phyloP scores from a whole-genome alignment of 2,329 filamentous ascomycete genomes.

The Penicillium sp. region DNA sequence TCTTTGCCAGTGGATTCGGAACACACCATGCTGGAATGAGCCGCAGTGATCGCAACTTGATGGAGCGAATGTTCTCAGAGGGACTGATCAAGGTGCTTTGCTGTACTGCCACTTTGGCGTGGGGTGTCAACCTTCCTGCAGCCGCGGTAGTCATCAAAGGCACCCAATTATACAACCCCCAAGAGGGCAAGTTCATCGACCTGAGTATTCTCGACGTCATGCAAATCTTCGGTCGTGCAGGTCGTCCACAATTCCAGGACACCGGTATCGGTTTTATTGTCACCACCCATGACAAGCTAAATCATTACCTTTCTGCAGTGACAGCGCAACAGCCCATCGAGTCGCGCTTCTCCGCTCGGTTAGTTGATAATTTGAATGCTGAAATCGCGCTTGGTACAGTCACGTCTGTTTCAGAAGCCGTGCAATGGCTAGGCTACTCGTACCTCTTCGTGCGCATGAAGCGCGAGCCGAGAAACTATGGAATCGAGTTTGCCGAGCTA shows the following conservation, averaged over 20 bases:
- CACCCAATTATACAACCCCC: conserved; percentile 92
- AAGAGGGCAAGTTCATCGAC: conserved; percentile 95
- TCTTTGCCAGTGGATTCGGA: conserved; percentile 85
- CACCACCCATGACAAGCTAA: conserved; percentile 87
- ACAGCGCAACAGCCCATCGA: conserved; percentile 97
- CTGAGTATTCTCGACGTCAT: conserved; percentile 93
- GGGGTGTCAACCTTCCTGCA: conserved; percentile 97
- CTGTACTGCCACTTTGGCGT: conserved; percentile 95
- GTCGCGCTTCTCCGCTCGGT: conserved; percentile 86
- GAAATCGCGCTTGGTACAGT: conserved; percentile 93
- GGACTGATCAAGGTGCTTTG: conserved; percentile 96
- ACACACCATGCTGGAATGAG: conserved; percentile 98
- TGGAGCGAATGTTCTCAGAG: conserved; percentile 85
- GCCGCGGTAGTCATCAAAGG: conserved; percentile 98
- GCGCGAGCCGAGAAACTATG: conserved; percentile 83
- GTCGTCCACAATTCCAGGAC: conserved; percentile 95
- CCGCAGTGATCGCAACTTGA: conserved; percentile 87
- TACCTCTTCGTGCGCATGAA: conserved; percentile 97
- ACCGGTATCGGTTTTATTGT: conserved; percentile 98
- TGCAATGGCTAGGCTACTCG: conserved; percentile 96
- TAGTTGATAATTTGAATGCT: conserved; percentile 95
- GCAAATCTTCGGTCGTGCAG: conserved; percentile 97
- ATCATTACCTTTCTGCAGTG: conserved; percentile 86
- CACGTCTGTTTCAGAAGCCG: conserved; percentile 86
- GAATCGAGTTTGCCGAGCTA: conserved; percentile 90